Conservation (phyloP, 2,329 filamentous ascomycete species). For the Diaporthe sp. region DNA sequence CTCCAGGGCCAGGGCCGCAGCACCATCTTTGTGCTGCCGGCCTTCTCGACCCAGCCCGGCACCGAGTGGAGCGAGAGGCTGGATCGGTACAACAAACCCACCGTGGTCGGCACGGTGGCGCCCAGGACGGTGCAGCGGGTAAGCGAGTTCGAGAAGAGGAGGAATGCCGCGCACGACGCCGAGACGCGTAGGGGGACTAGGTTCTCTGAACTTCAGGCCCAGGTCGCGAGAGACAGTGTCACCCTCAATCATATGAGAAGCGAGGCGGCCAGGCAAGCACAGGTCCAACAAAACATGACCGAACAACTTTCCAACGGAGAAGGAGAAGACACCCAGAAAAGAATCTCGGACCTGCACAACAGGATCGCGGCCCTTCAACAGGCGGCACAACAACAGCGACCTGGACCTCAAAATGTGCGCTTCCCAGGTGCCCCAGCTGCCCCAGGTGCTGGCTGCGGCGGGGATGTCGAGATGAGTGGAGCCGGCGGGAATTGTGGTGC, state of each 20-base stretch:
- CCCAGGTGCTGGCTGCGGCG: not conserved
- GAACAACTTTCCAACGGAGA: not conserved
- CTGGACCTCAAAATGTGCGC: not conserved
- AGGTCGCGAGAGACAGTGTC: slow-evolving; percentile 21
- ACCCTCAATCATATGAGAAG: not conserved
- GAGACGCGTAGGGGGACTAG: not conserved
- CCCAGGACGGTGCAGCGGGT: slow-evolving; percentile 48
- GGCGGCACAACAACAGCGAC: not conserved
- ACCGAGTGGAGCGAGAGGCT: slow-evolving; percentile 58
- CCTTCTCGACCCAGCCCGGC: slow-evolving; percentile 59
- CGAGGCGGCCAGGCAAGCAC: slow-evolving; percentile 10
- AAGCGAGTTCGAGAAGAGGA: slow-evolving; percentile 49
- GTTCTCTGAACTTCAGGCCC: slow-evolving; percentile 11
- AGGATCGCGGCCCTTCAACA: not conserved
- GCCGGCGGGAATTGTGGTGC: too few species aligned
- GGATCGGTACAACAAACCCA: slow-evolving; percentile 56
- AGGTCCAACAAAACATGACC: not conserved
- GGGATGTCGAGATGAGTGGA: not conserved
- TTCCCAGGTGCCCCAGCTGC: not conserved
- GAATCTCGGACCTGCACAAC: not conserved
- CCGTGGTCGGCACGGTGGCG: slow-evolving; percentile 47
- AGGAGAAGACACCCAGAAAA: not conserved
- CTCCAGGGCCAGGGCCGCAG: slow-evolving; percentile 57
- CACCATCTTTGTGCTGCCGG: slow-evolving; percentile 67
- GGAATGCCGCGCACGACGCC: slow-evolving; percentile 38